Evolutionary conservation across 2,329 filamentous ascomycete genomes (phyloP), one percentile per base, ranked within the genome.

Genomic region (Ploettnerulaceae sp.): DNA sequence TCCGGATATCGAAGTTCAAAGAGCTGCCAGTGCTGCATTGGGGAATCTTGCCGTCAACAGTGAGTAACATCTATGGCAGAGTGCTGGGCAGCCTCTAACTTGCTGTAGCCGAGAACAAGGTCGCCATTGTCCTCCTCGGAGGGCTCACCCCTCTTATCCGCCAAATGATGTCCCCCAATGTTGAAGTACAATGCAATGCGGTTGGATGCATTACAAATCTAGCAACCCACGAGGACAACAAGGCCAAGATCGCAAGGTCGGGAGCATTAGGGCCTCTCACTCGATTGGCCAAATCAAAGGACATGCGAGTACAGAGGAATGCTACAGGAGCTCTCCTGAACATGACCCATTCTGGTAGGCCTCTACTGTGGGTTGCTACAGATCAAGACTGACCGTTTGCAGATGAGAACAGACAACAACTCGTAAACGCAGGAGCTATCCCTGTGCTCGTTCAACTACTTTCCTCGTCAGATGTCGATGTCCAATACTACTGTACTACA

Each of bases 401-500:
- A 93, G 93, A 97, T 66, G 93, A 98, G 68, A 98, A 98, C 67
- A 82, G 93, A 58, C 89, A 97, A 68, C 90, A 98, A 67, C 84
- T 98, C 21, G 93, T 98, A 57, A 94, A 94, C 57, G 93, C 93
- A 35, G 91, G 91, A 53, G 93, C 93, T n/a, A 96, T 98, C 56
- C 93, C 93, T 4, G 91, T 98, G 7, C 81, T 98, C 20, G 93
- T 98, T 31, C 89, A 96, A 64, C 81, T 98, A 18, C 82, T 98
- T 35, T 89, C 88, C 7, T 97, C 93, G 20, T 73, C 84, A 48
- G 93, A 98, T 63, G 90, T 96, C 57, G 93, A 98, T 64, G 93
- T 98, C 24, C 93, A 98, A 70, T 98, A 98, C 70, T 98, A 98
- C 70, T 98, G 93, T 72, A 98, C 93, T 14, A 98, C 93, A 4